Base-by-base conservation (phyloP, 2,329 filamentous ascomycete species). In the Pestalotiopsis sp. region DNA sequence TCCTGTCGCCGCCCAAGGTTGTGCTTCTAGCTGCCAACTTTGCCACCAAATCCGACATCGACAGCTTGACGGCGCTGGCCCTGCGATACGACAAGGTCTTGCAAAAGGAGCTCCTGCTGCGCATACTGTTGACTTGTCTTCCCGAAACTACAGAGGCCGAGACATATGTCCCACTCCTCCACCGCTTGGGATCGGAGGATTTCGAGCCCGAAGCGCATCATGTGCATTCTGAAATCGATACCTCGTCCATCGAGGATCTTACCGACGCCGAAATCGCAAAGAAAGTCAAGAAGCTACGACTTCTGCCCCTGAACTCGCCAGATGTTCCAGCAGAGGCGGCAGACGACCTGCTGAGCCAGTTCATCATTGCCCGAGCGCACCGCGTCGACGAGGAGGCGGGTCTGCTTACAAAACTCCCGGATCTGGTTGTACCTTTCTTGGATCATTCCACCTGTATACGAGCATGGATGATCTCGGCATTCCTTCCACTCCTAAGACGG, bases 51-150 rank as follows among this genome's bases (percentile, higher is more conserved):
- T 86, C 89, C 76, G 88, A 95, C 77, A 83, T 94, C 74, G 78
- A 85, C 73, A 85, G 86, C 72, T 82, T 96, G 69, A 85, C 87
- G 68, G 84, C 83, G 66, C 83, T 96, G 71, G 85, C 89, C 66
- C 83, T 86, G 58, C 69, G 57, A 52, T 83, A 92, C 73, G 80
- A 81, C 66, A 82, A 86, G 67, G 84, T 90, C 49, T 83, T 96
- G 67, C 84, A 86, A 36, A 85, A 87, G 59, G 89, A 92, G 68
- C 82, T 94, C 14, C 77, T 93, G 27, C 84, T 96, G 69, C 90
- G 91, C 59, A 90, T 96, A 66, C 81, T 97, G 25, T 85, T 97
- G 61, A 93, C 91, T 23, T 93, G 91, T 76, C 85, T 97, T 1
- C 94, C 94, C 31, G 93, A 95, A 79, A 91, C 87, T 58, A 76